Evolutionary conservation across 2,329 filamentous ascomycete species (phyloP).

Genomic region (Fusarium beomiforme): DNA sequence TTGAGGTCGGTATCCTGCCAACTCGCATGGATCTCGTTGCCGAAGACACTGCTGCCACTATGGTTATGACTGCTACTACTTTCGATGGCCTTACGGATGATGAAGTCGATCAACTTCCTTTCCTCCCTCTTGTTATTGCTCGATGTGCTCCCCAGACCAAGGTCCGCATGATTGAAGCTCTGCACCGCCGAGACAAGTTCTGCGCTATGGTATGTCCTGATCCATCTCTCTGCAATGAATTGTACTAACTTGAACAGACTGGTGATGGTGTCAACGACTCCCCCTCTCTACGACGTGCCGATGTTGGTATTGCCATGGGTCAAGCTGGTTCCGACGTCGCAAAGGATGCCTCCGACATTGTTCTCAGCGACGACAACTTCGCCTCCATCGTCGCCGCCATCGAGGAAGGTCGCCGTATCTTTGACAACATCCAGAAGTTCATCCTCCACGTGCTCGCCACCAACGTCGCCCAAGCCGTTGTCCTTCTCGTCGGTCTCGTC

Average conservation of each 20-base stretch:
- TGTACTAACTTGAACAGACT: conserved; percentile 52
- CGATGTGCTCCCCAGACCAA: conserved; percentile 77
- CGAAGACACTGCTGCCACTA: conserved; percentile 62
- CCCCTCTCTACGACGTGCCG: conserved; percentile 74
- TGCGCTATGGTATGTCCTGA: conserved; percentile 66
- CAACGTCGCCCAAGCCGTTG: conserved; percentile 77
- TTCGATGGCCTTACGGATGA: conserved; percentile 72
- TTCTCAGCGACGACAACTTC: conserved; percentile 79
- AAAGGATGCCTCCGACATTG: conserved; percentile 72
- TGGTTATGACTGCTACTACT: conserved; percentile 71
- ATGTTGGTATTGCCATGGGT: conserved; percentile 78
- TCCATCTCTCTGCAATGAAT: not conserved
- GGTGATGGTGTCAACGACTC: conserved; percentile 81
- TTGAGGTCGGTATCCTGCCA: conserved; percentile 69
- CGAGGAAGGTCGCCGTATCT: conserved; percentile 76
- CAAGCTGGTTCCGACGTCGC: conserved; percentile 71
- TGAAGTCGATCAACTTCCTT: conserved; percentile 71
- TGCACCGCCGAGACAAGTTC: conserved; percentile 72
- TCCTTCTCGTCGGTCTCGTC: conserved; percentile 74
- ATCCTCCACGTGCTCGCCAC: conserved; percentile 75
- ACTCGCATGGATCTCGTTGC: conserved; percentile 59
- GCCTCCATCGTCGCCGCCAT: conserved; percentile 76
- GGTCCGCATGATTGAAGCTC: conserved; percentile 78
- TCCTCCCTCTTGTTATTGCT: conserved; percentile 74
- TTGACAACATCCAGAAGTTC: conserved; percentile 81